A percentile compares a stretch with the other conserved stretches of the same genome.
Evolutionary conservation across 1,284 basidiomycete species (phyloP).

Genomic region (Rhodotorula glutinis): DNA sequence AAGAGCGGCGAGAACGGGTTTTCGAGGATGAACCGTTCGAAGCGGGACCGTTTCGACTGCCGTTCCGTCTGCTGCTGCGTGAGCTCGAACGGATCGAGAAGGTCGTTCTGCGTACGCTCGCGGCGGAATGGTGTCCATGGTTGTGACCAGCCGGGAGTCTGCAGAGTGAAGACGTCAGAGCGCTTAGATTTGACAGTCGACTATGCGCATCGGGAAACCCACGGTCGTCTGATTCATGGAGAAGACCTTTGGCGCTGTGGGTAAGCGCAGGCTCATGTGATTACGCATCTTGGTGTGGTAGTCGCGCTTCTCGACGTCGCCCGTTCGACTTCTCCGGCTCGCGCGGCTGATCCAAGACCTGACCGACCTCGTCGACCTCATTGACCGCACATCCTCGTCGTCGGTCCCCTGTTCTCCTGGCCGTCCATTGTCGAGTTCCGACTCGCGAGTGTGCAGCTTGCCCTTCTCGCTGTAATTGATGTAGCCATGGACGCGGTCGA

Average conservation of each 20-base stretch:
- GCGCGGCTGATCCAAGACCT: constrained; percentile 5
- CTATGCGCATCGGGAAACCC: neutral
- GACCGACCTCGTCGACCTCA: constrained; percentile 11
- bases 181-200: neutral
- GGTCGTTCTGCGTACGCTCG: constrained; percentile 1
- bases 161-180: neutral
- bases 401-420: neutral
- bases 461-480: constrained; percentile 26
- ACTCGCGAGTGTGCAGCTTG: constrained; percentile 10
- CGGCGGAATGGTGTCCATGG: constrained; percentile 39
- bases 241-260: constrained; percentile 30
- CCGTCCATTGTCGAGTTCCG: neutral
- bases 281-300: constrained; percentile 29
- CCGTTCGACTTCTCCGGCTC: constrained; percentile 7
- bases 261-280: constrained; percentile 20
- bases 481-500: constrained; percentile 41
- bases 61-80: constrained; percentile 13
- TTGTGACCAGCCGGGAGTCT: constrained; percentile 40
- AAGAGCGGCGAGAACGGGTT: constrained; percentile 58
- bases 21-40: constrained; percentile 46
- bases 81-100: constrained; percentile 32
- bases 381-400: constrained; percentile 17
- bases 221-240: constrained; percentile 39
- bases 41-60: constrained; percentile 47
- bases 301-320: constrained; percentile 32